phyloP scores from a whole-genome alignment of 345 rosid genomes.

The Leavenworthia alabamica region DNA sequence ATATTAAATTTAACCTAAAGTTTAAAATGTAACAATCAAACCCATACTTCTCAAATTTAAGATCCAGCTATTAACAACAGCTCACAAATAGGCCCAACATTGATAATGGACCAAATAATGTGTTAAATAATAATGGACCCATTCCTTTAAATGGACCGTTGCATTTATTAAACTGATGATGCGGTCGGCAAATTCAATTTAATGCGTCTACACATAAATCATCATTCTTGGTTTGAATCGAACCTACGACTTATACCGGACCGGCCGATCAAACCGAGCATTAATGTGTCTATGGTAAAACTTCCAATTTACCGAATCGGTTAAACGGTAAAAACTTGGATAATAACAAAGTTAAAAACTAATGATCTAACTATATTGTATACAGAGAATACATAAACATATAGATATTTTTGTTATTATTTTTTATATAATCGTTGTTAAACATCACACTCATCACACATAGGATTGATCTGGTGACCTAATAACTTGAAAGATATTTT shows the following conservation, averaged over 20 bases:
- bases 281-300: no score
- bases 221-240: not conserved
- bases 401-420: no score
- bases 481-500: not conserved
- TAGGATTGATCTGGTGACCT: not conserved
- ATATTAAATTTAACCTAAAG: not conserved
- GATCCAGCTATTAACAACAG: not conserved
- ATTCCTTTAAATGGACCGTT: conserved; percentile 2
- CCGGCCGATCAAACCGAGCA: no score
- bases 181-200: not conserved
- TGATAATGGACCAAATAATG: conserved; percentile 22
- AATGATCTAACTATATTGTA: no score
- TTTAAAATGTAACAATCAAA: not conserved
- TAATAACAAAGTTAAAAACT: no score
- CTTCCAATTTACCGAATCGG: no score
- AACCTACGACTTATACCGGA: not conserved
- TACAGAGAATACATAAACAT: no score
- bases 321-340: no score
- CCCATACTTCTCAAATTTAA: not conserved
- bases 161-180: conserved; percentile 8
- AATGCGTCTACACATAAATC: not conserved
- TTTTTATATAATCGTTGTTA: no score
- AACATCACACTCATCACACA: not conserved
- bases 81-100: conserved; percentile 12
- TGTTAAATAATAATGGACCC: not conserved